Conservation (phyloP, 129 eudicot species). For the Rutidosis leptorrhynchoides region DNA sequence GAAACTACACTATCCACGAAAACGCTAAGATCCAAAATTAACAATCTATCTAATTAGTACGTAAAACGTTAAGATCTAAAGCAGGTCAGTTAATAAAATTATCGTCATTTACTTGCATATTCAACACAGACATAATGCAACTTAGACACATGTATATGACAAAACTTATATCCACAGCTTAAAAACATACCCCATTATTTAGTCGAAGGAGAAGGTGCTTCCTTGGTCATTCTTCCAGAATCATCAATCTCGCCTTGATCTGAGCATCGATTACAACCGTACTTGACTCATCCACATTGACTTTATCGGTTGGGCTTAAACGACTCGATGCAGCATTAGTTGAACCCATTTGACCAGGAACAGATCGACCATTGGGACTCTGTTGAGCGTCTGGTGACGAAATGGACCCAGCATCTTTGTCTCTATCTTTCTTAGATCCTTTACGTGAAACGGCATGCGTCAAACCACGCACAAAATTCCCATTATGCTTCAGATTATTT, state of each 20-base stretch:
- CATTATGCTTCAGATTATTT: slow-evolving; percentile 59
- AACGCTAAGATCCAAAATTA: too few species aligned
- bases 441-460: slow-evolving; percentile 52
- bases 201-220: slow-evolving; percentile 10
- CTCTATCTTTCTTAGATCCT: slow-evolving; percentile 42
- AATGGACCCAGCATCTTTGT: slow-evolving; percentile 35
- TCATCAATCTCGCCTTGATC: slow-evolving; percentile 21
- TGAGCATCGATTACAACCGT: background rate
- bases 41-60: background rate
- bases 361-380: slow-evolving; percentile 6
- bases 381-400: slow-evolving; percentile 24
- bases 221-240: background rate
- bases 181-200: slow-evolving; percentile 17
- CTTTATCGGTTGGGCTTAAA: slow-evolving; percentile 20
- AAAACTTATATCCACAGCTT: slow-evolving; percentile 10
- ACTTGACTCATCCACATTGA: background rate
- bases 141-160: slow-evolving; percentile 14
- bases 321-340: slow-evolving; percentile 13
- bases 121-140: too few species aligned
- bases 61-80: slow-evolving; percentile 1
- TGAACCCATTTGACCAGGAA: slow-evolving; percentile 27
- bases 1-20: too few species aligned
- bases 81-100: too few species aligned
- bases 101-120: too few species aligned
- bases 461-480: slow-evolving; percentile 65